Percentiles rank a stretch among this genome's conserved stretches.
These are phyloP conservation scores for Cubamyces sp. DNA, from an alignment of 768 basidiomycete genomes.

Conservation along the genomic window DNA sequence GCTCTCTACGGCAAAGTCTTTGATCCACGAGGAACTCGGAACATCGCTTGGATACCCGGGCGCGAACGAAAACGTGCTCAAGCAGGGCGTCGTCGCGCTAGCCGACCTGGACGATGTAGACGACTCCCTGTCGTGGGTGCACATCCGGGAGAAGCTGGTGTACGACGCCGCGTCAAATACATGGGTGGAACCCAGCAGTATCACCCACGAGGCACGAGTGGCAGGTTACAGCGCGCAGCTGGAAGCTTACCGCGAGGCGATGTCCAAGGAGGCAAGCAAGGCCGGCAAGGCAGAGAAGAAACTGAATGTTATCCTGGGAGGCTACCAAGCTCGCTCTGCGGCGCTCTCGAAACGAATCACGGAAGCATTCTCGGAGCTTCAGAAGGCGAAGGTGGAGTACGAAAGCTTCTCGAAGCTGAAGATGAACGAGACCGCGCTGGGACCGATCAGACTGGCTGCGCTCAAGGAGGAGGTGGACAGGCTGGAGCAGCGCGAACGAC, in stretches of 20 bases:
- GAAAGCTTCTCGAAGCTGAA: slow-evolving; percentile 80
- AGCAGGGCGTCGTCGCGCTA: slow-evolving; percentile 70
- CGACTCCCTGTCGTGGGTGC: slow-evolving; percentile 73
- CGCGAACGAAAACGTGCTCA: slow-evolving; percentile 78
- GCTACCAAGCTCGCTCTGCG: slow-evolving; percentile 80
- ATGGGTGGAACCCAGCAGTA: slow-evolving; percentile 69
- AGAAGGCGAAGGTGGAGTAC: slow-evolving; percentile 67
- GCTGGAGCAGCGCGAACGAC: slow-evolving; percentile 74
- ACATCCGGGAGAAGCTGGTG: slow-evolving; percentile 59
- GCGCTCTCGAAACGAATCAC: slow-evolving; percentile 65
- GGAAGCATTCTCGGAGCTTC: slow-evolving; percentile 72
- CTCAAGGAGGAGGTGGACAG: slow-evolving; percentile 87
- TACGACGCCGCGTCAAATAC: slow-evolving; percentile 57
- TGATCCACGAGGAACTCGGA: slow-evolving; percentile 83
- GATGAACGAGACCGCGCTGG: slow-evolving; percentile 71
- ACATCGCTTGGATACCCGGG: slow-evolving; percentile 81
- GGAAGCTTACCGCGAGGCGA: slow-evolving; percentile 62
- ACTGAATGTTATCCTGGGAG: slow-evolving; percentile 83
- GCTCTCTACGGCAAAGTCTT: slow-evolving; percentile 66
- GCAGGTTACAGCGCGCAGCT: slow-evolving; percentile 68
- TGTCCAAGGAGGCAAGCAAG: slow-evolving; percentile 81
- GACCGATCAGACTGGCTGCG: slow-evolving; percentile 75
- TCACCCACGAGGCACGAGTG: slow-evolving; percentile 63
- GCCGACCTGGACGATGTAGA: slow-evolving; percentile 64
- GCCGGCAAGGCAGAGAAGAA: slow-evolving; percentile 91